Percentiles rank a stretch among this genome's conserved stretches.
Conservation (phyloP, 495 filamentous ascomycete genomes). For the Tuber calosporum region DNA sequence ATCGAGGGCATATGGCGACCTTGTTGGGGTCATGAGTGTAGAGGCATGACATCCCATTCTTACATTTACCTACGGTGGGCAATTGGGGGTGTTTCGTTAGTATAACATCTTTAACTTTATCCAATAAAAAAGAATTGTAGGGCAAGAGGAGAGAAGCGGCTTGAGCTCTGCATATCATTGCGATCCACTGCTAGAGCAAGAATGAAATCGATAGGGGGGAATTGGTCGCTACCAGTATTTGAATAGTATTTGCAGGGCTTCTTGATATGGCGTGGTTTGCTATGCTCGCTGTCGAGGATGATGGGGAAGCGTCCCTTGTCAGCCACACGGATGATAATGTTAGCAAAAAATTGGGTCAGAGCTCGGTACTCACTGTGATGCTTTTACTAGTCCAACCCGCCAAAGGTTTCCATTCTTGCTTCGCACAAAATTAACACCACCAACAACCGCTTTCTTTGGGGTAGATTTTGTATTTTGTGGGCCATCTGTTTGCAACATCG, state of each 20-base stretch:
- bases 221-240: slow-evolving; percentile 70
- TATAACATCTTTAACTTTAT: slow-evolving; percentile 30
- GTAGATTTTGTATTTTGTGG: slow-evolving; percentile 59
- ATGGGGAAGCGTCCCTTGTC: slow-evolving; percentile 12
- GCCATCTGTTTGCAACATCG: slow-evolving; percentile 49
- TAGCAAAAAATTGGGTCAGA: slow-evolving; percentile 13
- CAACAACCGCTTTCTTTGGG: slow-evolving; percentile 69
- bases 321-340: slow-evolving; percentile 35
- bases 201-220: slow-evolving; percentile 40
- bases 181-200: slow-evolving; percentile 32
- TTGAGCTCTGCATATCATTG: slow-evolving; percentile 34
- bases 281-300: slow-evolving; percentile 19
- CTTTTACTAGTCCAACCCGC: slow-evolving; percentile 62
- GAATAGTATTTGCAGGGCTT: slow-evolving; percentile 84
- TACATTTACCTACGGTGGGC: slow-evolving; percentile 41
- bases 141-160: slow-evolving; percentile 26
- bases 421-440: slow-evolving; percentile 76
- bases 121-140: slow-evolving; percentile 21
- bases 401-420: slow-evolving; percentile 90
- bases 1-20: slow-evolving; percentile 86
- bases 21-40: slow-evolving; percentile 80
- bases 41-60: slow-evolving; percentile 52
- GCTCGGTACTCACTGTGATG: slow-evolving; percentile 54
- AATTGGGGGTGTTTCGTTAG: slow-evolving; percentile 32
- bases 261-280: slow-evolving; percentile 49